Percentiles rank a stretch among this genome's conserved stretches.
phyloP scores from a whole-genome alignment of 371 early-diverging fungal species.

The Mucor mucedo region DNA sequence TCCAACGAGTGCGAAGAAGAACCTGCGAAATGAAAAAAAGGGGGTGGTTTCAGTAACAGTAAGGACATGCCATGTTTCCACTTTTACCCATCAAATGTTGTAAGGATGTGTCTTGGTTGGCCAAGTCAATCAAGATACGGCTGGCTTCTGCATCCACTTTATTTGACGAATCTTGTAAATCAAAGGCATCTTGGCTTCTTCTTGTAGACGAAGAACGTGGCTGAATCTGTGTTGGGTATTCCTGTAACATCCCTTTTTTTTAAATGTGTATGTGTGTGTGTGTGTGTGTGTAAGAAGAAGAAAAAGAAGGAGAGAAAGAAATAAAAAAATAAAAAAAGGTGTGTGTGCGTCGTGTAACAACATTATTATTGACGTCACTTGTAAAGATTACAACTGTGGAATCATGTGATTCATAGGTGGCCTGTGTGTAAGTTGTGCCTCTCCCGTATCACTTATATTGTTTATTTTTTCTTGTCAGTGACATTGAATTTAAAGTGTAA shows the following conservation, averaged over 20 bases:
- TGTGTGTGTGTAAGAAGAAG: background rate
- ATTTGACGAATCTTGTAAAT: slow-evolving; percentile 6
- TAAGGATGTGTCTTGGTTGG: slow-evolving; percentile 30
- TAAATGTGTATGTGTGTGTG: too few relatives aligned
- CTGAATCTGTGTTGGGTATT: slow-evolving; percentile 34
- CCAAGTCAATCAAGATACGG: slow-evolving; percentile 37
- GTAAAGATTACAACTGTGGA: background rate
- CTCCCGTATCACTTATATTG: background rate
- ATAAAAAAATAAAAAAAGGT: background rate
- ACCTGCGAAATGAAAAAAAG: background rate
- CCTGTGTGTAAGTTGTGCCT: background rate
- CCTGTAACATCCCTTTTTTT: slow-evolving; percentile 23
- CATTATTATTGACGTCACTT: background rate
- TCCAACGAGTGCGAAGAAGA: background rate
- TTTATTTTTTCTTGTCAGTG: slow-evolving; percentile 19
- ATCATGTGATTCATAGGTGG: background rate
- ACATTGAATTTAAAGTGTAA: slow-evolving; percentile 71
- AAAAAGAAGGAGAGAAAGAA: slow-evolving; percentile 6
- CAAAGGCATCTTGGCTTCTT: slow-evolving; percentile 15
- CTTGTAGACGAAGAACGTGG: slow-evolving; percentile 40
- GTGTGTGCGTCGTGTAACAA: slow-evolving; percentile 1
- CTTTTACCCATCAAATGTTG: slow-evolving; percentile 3
- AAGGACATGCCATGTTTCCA: background rate
- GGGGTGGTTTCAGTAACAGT: background rate
- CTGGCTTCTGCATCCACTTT: slow-evolving; percentile 39